A percentile compares a stretch with the other conserved stretches of the same genome.
These are phyloP conservation scores for Mucor racemosus DNA, from an alignment of 371 early-diverging fungal genomes.

Conservation along the genomic window DNA sequence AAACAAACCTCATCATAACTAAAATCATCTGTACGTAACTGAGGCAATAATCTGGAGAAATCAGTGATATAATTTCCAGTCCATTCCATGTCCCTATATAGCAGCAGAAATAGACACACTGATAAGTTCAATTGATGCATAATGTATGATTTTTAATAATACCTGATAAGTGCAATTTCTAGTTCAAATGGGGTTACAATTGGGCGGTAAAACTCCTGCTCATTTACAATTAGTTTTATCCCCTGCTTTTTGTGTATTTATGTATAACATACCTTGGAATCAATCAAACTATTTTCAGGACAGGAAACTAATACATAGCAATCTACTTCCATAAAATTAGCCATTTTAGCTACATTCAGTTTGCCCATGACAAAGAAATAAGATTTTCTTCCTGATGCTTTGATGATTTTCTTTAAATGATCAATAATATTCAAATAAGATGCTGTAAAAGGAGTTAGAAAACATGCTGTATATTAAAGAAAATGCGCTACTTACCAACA, in stretches of 20 bases:
- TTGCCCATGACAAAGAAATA: constrained; percentile 95
- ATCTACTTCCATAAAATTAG: constrained; percentile 94
- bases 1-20: constrained; percentile 45
- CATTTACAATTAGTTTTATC: background rate
- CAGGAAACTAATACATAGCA: constrained; percentile 92
- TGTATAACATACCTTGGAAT: constrained; percentile 66
- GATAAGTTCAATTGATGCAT: background rate
- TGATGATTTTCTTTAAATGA: constrained; percentile 76
- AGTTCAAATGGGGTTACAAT: constrained; percentile 94
- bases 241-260: constrained; percentile 1
- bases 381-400: constrained; percentile 78
- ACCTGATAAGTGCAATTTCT: constrained; percentile 75
- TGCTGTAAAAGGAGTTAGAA: constrained; percentile 45
- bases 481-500: constrained; percentile 65
- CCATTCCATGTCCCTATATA: constrained; percentile 66
- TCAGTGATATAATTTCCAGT: constrained; percentile 78
- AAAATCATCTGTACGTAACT: constrained; percentile 46
- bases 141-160: constrained; percentile 17
- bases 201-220: constrained; percentile 84
- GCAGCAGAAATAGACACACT: background rate
- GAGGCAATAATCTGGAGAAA: constrained; percentile 66
- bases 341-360: constrained; percentile 93
- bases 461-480: background rate
- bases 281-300: constrained; percentile 92
- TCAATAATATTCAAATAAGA: constrained; percentile 84